phyloP scores from a whole-genome alignment of 2,329 filamentous ascomycete genomes.

The Colletotrichum agaves region DNA sequence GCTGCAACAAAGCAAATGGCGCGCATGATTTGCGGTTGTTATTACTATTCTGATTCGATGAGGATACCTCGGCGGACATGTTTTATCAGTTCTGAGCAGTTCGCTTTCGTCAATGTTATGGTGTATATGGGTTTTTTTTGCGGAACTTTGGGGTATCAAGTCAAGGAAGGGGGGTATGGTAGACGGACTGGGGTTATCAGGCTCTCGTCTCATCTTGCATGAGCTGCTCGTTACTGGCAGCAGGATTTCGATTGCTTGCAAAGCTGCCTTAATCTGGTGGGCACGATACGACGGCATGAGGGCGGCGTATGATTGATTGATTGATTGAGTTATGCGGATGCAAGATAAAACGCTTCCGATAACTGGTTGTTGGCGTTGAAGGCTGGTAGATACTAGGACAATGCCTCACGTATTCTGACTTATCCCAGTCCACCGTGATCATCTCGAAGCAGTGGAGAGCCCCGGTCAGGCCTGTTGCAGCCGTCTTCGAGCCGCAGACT shows the following conservation, averaged over 20 bases:
- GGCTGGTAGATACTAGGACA: slow-evolving; percentile 11
- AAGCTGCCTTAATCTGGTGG: background rate
- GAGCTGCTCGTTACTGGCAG: background rate
- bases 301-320: slow-evolving; percentile 27
- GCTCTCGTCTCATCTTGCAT: background rate
- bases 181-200: background rate
- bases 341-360: slow-evolving; percentile 1
- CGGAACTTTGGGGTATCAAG: background rate
- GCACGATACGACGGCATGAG: slow-evolving; percentile 28
- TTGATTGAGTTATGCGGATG: background rate
- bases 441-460: background rate
- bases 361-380: slow-evolving; percentile 10
- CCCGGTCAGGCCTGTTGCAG: background rate
- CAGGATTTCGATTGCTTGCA: background rate
- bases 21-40: slow-evolving; percentile 24
- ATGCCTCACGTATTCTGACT: background rate
- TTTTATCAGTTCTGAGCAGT: background rate
- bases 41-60: slow-evolving; percentile 25
- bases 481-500: too few species aligned
- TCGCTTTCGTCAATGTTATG: slow-evolving; percentile 15
- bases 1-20: background rate
- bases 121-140: slow-evolving; percentile 3
- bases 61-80: slow-evolving; percentile 29
- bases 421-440: background rate
- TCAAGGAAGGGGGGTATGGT: background rate